Percentiles rank a stretch among this genome's conserved stretches.
Evolutionary conservation across 441 rosid genomes (phyloP).

Genomic region (Lepidium campestre): DNA sequence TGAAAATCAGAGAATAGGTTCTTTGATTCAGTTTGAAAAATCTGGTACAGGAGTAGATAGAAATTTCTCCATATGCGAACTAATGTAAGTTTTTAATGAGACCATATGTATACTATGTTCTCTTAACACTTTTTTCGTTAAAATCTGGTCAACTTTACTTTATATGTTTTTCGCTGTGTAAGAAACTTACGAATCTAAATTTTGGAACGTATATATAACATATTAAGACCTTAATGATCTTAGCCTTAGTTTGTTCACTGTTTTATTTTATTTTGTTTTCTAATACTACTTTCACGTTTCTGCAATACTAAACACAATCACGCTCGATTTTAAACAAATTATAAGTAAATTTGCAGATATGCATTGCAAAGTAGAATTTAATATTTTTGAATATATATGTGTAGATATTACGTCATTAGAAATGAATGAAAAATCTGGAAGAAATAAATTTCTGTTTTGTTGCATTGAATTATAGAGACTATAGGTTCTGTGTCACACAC

Average conservation of each 20-base stretch:
- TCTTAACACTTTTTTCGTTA: background rate
- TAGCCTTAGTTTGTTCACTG: background rate
- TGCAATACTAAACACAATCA: background rate
- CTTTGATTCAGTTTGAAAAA: background rate
- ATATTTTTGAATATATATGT: too few relatives aligned
- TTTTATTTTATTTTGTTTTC: background rate
- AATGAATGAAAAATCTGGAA: background rate
- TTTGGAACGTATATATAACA: background rate
- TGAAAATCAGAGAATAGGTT: background rate
- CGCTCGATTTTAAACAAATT: background rate
- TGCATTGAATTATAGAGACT: slow-evolving; percentile 1
- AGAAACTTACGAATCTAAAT: background rate
- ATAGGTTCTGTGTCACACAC: slow-evolving; percentile 22
- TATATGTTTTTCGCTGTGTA: slow-evolving; percentile 17
- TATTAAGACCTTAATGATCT: background rate
- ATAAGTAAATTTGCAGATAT: too few relatives aligned
- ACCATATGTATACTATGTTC: slow-evolving; percentile 23
- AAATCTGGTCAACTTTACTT: slow-evolving; percentile 10
- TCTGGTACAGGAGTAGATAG: slow-evolving; percentile 27
- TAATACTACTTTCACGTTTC: background rate
- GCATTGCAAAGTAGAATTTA: too few relatives aligned
- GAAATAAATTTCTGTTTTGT: background rate
- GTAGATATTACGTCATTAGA: too few relatives aligned
- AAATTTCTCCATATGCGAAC: slow-evolving; percentile 20
- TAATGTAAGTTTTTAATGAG: slow-evolving; percentile 19